A percentile compares a stretch with the other conserved stretches of the same genome.
Conservation (phyloP, 495 filamentous ascomycete species). For the Neurospora tetraspora region DNA sequence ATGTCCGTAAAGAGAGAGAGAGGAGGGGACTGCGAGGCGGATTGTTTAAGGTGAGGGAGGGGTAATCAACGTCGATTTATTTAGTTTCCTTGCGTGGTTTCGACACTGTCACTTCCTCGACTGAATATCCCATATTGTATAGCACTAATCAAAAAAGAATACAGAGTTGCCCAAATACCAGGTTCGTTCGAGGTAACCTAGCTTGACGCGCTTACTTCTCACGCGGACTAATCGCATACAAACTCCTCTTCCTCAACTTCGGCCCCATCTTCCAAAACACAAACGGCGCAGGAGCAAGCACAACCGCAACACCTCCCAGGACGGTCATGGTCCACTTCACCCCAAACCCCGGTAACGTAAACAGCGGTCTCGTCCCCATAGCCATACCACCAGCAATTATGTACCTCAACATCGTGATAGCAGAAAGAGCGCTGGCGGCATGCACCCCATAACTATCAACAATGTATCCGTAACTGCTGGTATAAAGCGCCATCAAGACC, state of each 20-base stretch:
- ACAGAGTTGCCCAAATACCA: background rate
- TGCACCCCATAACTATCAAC: slow-evolving; percentile 44
- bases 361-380: slow-evolving; percentile 26
- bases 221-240: slow-evolving; percentile 8
- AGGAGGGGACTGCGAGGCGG: background rate
- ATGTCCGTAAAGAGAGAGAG: background rate
- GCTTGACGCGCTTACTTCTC: background rate
- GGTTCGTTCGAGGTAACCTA: background rate
- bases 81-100: background rate
- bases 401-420: slow-evolving; percentile 43
- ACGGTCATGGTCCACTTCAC: slow-evolving; percentile 29
- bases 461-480: slow-evolving; percentile 45
- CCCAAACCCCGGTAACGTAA: slow-evolving; percentile 15
- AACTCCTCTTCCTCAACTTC: slow-evolving; percentile 17
- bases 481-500: slow-evolving; percentile 29
- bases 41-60: background rate
- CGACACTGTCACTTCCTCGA: background rate
- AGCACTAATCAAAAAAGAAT: background rate
- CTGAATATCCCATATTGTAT: background rate
- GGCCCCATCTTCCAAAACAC: slow-evolving; percentile 18
- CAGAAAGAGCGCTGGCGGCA: slow-evolving; percentile 35
- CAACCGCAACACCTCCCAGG: slow-evolving; percentile 16
- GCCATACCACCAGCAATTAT: slow-evolving; percentile 41
- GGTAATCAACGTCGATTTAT: background rate
- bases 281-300: slow-evolving; percentile 15